A percentile compares a stretch with the other conserved stretches of the same genome.
Conservation (phyloP, 78 protist species). For the Bodo saltans region DNA sequence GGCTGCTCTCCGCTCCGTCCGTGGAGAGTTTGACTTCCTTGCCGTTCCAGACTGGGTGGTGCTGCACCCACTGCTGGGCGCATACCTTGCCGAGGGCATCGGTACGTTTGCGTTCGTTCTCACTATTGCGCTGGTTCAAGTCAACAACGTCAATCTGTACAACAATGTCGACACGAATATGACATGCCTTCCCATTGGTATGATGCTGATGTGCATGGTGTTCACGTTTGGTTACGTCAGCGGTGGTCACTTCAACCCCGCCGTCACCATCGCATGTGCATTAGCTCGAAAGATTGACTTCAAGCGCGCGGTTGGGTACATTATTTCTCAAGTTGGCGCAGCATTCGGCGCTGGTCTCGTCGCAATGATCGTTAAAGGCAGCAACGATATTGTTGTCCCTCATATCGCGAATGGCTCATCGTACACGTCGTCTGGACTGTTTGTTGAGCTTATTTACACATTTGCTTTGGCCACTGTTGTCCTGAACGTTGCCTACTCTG, state of each 20-base stretch:
- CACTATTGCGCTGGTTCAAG: neutral
- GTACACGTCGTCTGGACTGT: neutral
- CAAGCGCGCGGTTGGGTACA: neutral
- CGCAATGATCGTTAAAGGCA: neutral
- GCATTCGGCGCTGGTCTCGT: neutral
- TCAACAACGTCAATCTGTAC: neutral
- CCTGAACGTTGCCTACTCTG: neutral
- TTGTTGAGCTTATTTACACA: neutral
- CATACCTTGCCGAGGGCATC: neutral
- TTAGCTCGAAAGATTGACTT: neutral
- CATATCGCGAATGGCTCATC: neutral
- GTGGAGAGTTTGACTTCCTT: neutral
- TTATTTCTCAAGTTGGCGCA: neutral
- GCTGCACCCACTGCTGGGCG: neutral
- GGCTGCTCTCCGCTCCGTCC: no score
- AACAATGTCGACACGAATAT: neutral
- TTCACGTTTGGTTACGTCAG: neutral
- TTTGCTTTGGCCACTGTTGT: neutral
- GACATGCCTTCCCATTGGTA: neutral
- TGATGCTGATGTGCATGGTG: neutral
- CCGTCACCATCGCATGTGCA: neutral
- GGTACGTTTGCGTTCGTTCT: neutral
- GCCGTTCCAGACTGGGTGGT: neutral
- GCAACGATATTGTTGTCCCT: neutral
- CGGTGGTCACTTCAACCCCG: constrained; percentile 15